Conservation (phyloP, 805 yeast genomes). For the Pichia cabralensis region DNA sequence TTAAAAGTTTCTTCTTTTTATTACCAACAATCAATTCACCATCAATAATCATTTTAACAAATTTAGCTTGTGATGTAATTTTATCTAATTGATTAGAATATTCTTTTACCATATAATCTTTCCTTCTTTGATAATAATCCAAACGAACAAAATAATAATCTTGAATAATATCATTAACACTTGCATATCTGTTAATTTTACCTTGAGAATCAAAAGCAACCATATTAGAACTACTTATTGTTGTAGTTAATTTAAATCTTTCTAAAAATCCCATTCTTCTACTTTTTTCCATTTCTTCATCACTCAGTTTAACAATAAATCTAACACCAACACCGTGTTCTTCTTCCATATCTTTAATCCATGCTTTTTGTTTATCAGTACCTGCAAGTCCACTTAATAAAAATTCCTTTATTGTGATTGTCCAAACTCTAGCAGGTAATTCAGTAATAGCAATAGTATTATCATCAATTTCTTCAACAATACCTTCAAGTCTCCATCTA, state of each 20-base stretch:
- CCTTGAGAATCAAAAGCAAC: constrained; percentile 92
- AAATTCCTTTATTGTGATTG: constrained; percentile 78
- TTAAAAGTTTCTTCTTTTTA: constrained; percentile 55
- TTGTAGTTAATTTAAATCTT: constrained; percentile 65
- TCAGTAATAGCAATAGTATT: constrained; percentile 83
- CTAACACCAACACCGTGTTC: constrained; percentile 79
- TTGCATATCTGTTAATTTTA: constrained; percentile 72
- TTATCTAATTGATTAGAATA: constrained; percentile 68
- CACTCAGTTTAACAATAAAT: constrained; percentile 64
- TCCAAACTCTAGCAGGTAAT: constrained; percentile 89
- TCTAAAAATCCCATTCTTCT: constrained; percentile 68
- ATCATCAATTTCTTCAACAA: constrained; percentile 70
- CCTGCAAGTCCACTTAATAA: constrained; percentile 65
- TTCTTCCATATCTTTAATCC: constrained; percentile 94
- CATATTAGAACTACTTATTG: constrained; percentile 74
- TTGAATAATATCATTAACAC: constrained; percentile 63
- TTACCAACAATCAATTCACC: constrained; percentile 61
- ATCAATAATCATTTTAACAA: constrained; percentile 83
- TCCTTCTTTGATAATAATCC: constrained; percentile 84
- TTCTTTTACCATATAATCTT: constrained; percentile 63
- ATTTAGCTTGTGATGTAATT: constrained; percentile 76
- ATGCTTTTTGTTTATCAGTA: constrained; percentile 61
- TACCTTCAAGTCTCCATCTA: constrained; percentile 68
- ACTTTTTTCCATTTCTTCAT: constrained; percentile 79
- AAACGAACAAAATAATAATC: constrained; percentile 83